These are phyloP conservation scores for Colletotrichum kahawae DNA, from an alignment of 2,329 filamentous ascomycete genomes.

Conservation along the genomic window DNA sequence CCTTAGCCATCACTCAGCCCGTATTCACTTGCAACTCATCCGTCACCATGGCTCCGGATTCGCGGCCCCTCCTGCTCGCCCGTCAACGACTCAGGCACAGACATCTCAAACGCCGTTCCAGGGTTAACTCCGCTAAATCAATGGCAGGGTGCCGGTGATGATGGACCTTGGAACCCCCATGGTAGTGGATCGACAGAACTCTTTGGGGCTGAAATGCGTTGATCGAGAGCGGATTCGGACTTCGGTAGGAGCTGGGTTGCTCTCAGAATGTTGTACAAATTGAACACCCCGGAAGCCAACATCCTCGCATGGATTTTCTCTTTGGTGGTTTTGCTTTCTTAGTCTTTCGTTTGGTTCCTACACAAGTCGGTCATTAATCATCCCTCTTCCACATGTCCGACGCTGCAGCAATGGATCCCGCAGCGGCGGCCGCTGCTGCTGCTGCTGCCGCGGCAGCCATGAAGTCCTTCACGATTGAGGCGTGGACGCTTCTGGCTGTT, in stretches of 20 bases:
- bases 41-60: background rate
- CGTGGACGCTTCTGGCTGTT: conserved; percentile 39
- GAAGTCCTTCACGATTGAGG: conserved; percentile 34
- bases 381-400: background rate
- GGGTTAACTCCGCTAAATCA: background rate
- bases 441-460: conserved; percentile 28
- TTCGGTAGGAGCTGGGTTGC: background rate
- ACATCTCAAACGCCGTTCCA: background rate
- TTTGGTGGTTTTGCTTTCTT: background rate
- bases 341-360: background rate
- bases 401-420: conserved; percentile 10
- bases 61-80: background rate
- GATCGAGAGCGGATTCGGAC: background rate
- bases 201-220: background rate
- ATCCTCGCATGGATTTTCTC: background rate
- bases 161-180: background rate
- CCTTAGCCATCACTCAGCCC: background rate
- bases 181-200: background rate
- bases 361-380: background rate
- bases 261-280: background rate
- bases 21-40: background rate
- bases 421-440: conserved; percentile 25
- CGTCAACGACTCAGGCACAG: background rate
- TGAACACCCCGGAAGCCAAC: background rate
- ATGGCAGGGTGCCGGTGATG: background rate